Evolutionary conservation across 164 flowering plant species (phyloP).

Genomic region (Chimonanthus salicifolius): DNA sequence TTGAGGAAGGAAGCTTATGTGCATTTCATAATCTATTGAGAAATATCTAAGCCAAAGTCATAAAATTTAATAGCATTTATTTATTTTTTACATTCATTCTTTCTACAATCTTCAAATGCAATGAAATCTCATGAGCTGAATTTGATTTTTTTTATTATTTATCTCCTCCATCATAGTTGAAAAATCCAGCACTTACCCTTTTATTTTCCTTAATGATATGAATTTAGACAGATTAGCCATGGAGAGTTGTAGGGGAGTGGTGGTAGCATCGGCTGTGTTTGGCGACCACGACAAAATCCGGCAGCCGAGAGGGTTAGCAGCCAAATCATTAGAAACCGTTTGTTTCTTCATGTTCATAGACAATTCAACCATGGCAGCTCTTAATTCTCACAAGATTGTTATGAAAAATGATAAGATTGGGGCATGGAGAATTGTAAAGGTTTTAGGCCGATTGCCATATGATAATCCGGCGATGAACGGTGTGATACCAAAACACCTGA

Average conservation of each 20-base stretch:
- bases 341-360: slow-evolving; percentile 95
- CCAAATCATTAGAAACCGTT: slow-evolving; percentile 48
- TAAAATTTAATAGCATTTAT: not conserved
- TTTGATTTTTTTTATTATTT: not conserved
- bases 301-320: slow-evolving; percentile 76
- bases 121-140: not conserved
- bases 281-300: slow-evolving; percentile 88
- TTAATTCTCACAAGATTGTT: slow-evolving; percentile 46
- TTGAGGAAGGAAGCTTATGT: not conserved
- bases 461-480: slow-evolving; percentile 84
- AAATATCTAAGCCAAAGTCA: not conserved
- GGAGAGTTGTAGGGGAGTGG: slow-evolving; percentile 67
- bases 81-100: not conserved
- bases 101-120: not conserved
- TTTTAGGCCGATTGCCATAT: slow-evolving; percentile 40
- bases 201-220: not conserved
- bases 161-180: not conserved
- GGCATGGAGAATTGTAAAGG: slow-evolving; percentile 66
- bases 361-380: slow-evolving; percentile 46
- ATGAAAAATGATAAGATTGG: slow-evolving; percentile 41
- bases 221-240: slow-evolving; percentile 59
- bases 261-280: slow-evolving; percentile 83
- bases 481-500: slow-evolving; percentile 63
- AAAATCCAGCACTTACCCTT: not conserved
- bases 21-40: not conserved